Evolutionary conservation across 1,284 basidiomycete genomes (phyloP), one percentile per base, ranked within the genome.

Genomic region (Trametes polyzona): DNA sequence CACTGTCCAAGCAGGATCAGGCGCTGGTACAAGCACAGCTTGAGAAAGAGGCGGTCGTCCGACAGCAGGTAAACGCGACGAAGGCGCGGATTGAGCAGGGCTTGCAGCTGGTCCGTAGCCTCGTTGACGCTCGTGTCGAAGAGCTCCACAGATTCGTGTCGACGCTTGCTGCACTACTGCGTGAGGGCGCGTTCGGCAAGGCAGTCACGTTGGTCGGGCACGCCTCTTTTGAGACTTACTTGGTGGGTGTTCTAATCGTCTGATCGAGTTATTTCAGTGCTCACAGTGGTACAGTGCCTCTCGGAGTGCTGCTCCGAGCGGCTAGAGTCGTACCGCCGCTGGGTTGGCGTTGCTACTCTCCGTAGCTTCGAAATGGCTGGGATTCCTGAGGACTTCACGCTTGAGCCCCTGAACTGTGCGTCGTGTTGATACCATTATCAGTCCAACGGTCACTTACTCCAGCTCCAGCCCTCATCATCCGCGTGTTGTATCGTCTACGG

Each of bases 401-500:
- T 80, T 2, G 95, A 97, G 69, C 82, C 83, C 2, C 70, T 95
- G 37, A 81, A 81, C 62, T 74, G 92, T 94, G 65, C 61, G 26
- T 55, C 41, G 35, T 21, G 40, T 47, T 26, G 32, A 40, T 47
- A 7, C 39, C 44, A 12, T 17, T 27, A 24, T 33, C 26, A 9
- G 12, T 41, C 27, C 39, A 35, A 26, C 33, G 27, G 52, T 48
- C 10, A 52, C 54, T 23, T 29, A n/a, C n/a, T n/a, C n/a, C n/a
- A n/a, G n/a, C 40, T 32, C 3, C 57, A 89, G 94, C 82, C 17
- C 79, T 98, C 24, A 82, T 95, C 27, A 79, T 92, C 39, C 92
- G 96, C 17, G 87, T 98, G 1, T 77, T 99, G 1, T 94, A 98
- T 71, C 87, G 93, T 29, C 72, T 99, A 1, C 87, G 92, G 29